Base-by-base conservation (phyloP, 306 rosid species). In the Oxytropis ochrocephala region DNA sequence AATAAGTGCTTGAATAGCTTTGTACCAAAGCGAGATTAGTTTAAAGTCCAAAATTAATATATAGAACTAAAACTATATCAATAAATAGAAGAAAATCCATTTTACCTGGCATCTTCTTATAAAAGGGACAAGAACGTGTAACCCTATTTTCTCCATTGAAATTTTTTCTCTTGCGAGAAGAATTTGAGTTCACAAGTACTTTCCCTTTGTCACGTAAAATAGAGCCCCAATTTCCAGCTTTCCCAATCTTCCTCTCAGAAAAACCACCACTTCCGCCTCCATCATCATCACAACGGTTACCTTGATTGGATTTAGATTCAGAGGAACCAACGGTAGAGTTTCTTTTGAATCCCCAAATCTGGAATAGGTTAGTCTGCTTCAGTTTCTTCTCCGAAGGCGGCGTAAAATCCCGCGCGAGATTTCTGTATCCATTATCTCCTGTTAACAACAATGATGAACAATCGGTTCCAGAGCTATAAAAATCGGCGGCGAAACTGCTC, bases 31-130 rank as follows among this genome's bases (percentile, higher is more conserved):
- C 29, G 3, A 24, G 29, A 24, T 24, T 24, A 24, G 29, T 32
- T 33, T 5, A 33, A 32, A 13, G 27, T 21, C 27, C 27, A 2
- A 21, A 21, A 21, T 1, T 2, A 59, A 35, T 14, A 41, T 36
- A 49, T 38, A 57, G 17, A 44, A 60, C 13, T 21, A 21, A 47
- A 7, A 27, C n/a, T 16, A 39, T 0, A 55, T 8, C 39, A 63
- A 52, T 11, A 13, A 50, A 58, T 16, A 69, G 14, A 42, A 68
- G 24, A 50, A 51, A 21, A 18, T 54, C 43, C 18, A 52, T 18
- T 44, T 73, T 32, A 80, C 88, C 88, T 73, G 85, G 81, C 33
- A 84, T 80, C 75, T 84, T 84, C 70, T 84, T 84, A 55, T 84
- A 84, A 64, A 80, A 84, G 29, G 88, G 88, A 19, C 88, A 84